A percentile compares a stretch with the other conserved stretches of the same genome.
phyloP scores from a whole-genome alignment of 2,329 filamentous ascomycete species.

The Fusarium austroafricanum region DNA sequence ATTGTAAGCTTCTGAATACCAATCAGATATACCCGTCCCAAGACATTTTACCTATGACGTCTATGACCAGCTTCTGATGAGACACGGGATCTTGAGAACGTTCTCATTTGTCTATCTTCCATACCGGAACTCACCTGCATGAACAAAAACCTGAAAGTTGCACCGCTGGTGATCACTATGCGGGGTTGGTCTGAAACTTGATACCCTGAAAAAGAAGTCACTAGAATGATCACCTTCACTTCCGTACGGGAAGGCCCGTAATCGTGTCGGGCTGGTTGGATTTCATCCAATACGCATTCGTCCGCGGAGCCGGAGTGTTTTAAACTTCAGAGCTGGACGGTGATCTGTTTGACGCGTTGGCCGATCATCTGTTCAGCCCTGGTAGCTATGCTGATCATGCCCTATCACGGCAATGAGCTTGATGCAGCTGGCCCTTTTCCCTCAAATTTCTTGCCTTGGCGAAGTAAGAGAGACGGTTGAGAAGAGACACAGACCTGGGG shows the following conservation, averaged over 20 bases:
- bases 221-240: background rate
- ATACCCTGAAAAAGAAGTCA: fast-evolving
- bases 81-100: background rate
- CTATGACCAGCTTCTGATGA: background rate
- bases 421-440: background rate
- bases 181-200: background rate
- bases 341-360: background rate
- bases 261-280: no score
- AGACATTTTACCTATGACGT: background rate
- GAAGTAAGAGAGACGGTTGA: background rate
- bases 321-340: background rate
- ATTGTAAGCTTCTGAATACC: background rate
- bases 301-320: background rate
- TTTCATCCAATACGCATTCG: background rate
- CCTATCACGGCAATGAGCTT: background rate
- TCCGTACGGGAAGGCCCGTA: background rate
- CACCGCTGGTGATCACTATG: fast-evolving
- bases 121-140: background rate
- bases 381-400: background rate
- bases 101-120: no score
- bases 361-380: background rate
- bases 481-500: background rate
- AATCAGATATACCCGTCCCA: fast-evolving
- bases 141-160: background rate
- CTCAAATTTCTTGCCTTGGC: background rate